Evolutionary conservation across 2,329 filamentous ascomycete genomes (phyloP).

Genomic region (Ophiostoma triangulosporum): DNA sequence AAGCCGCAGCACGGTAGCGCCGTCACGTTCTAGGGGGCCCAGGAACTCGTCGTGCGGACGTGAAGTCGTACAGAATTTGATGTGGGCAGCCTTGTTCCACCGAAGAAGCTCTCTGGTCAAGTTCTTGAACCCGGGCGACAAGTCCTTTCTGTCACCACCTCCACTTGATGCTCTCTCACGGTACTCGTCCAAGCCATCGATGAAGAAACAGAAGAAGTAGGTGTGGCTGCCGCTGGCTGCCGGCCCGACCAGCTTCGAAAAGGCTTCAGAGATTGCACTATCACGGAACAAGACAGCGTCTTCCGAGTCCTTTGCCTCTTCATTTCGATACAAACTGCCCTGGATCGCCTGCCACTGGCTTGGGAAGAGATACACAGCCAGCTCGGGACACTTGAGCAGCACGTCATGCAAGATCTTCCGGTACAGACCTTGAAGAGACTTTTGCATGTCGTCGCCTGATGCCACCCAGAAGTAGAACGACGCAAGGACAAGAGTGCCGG

Average conservation of each 20-base stretch:
- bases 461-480: background rate
- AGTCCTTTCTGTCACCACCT: background rate
- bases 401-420: background rate
- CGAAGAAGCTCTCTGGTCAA: background rate
- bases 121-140: background rate
- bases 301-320: background rate
- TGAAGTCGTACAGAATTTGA: background rate
- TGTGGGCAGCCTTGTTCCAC: background rate
- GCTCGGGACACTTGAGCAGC: background rate
- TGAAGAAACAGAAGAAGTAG: constrained; percentile 5
- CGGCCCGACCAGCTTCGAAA: background rate
- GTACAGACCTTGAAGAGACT: background rate
- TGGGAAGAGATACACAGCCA: background rate
- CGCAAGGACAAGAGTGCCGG: background rate
- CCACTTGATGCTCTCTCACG: background rate
- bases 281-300: background rate
- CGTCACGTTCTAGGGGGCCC: background rate
- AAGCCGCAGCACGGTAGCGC: background rate
- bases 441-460: background rate
- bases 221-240: constrained; percentile 7
- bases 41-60: background rate
- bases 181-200: background rate
- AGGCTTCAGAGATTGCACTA: background rate
- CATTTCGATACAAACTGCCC: background rate
- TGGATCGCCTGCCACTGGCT: background rate